Base-by-base conservation (phyloP, 164 flowering plant genomes). In the Saururus chinensis region DNA sequence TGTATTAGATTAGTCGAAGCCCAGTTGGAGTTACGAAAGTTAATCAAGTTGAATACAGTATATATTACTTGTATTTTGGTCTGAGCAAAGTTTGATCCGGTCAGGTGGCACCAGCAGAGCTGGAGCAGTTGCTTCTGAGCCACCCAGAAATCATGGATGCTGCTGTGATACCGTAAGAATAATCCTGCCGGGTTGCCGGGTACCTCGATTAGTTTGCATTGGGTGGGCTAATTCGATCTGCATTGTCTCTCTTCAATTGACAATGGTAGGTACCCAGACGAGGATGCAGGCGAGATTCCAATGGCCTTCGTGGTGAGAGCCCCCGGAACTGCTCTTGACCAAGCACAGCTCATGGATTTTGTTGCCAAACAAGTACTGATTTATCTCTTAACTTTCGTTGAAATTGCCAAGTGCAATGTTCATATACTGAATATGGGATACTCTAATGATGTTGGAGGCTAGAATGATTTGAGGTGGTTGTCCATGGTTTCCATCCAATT, bases 31-130 rank as follows among this genome's bases (percentile, higher is more conserved):
- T 24, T 56, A 9, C 1, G 6, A 23, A 11, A 56, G 13, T 23
- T 6, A 10, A n/a, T n/a, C n/a, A 56, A 23, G 19, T 10, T 24
- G 12, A 25, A 3, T 25, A 13, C 40, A 7, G 24, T 4, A 16
- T 24, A 12, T 56, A 2, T 16, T 13, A 4, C 25, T 3, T 56
- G 19, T 24, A 7, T 25, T 56, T 25, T 3, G 13, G 14, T 25
- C 9, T 12, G 7, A 30, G 7, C 14, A 11, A 14, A 4, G 4
- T 37, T 30, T 62, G 14, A 35, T 37, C 9, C 30, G 19, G 41
- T 41, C 78, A 92, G 98, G 96, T 92, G 61, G 85, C 98, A 1
- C 98, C 98, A 25, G 96, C 89, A 11, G 98, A 92, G 71, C 74
- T 92, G 74, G 98, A 92, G 64, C 88, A 81, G 48, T 45, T 87